Evolutionary conservation across 257 asterid genomes (phyloP), one percentile per base, ranked within the genome.

Genomic region (Thymus mandschuricus): DNA sequence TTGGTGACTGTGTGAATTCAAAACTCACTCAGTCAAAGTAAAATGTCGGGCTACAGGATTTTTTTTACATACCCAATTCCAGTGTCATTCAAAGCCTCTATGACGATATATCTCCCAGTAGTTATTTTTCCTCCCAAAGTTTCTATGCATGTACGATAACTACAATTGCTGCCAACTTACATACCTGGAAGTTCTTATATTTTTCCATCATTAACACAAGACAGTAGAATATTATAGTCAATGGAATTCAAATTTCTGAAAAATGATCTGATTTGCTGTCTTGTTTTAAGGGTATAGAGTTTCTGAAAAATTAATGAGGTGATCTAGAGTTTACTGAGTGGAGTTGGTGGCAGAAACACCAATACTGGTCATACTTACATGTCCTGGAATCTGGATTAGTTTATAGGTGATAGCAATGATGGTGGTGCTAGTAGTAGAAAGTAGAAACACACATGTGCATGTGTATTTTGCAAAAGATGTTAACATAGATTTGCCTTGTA

Each of bases 401-500:
- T 29, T 15, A 10, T 54, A 66, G 66, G 31, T 35, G 29, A 58
- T 2, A 52, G 7, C 58, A 15, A 21, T 57, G n/a, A 45, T 46
- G 10, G 49, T 34, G 27, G 58, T 21, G 46, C 63, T 5, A 7
- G 41, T 38, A 38, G 8, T 38, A 38, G 41, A 38, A 38, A 21
- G 21, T 21, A 21, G 21, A 3, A 2, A 21, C 8, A 45, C 46
- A 15, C 64, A 31, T 33, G 48, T 0, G 5, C 44, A 28, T 64
- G 40, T 44, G 44, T 1, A 35, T 34, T 54, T 29, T 29, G 60
- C 31, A 21, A 41, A 31, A 44, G 46, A 63, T 12, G 13, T 15
- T 55, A 64, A 44, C 33, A 50, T 61, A 69, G 58, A 76, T 66
- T 67, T 43, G 27, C 67, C 29, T 71, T 85, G 82, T 86, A 88